Conservation (phyloP, 2,329 filamentous ascomycete species). For the Emmonsiellopsis sp. region DNA sequence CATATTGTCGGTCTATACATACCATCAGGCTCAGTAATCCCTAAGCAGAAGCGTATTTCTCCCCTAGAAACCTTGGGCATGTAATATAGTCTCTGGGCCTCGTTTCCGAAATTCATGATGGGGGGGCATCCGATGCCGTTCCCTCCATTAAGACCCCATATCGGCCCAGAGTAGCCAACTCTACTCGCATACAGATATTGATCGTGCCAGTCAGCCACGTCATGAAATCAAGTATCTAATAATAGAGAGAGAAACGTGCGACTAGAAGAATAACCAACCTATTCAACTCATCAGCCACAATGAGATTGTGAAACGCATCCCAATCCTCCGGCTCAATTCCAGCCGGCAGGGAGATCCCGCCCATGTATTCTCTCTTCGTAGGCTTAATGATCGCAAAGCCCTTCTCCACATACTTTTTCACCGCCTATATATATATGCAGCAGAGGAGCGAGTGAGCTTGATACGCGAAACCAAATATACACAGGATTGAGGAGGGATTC, state of each 20-base stretch:
- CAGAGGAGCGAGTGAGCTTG: not conserved
- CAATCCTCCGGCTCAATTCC: constrained; percentile 40
- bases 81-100: constrained; percentile 50
- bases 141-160: constrained; percentile 49
- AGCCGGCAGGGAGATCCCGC: constrained; percentile 32
- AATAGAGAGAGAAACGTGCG: not conserved
- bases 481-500: not conserved
- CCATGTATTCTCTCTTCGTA: constrained; percentile 30
- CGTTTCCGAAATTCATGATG: constrained; percentile 52
- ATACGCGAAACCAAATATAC: not conserved
- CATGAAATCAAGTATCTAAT: not conserved
- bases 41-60: constrained; percentile 53
- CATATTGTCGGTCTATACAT: constrained; percentile 9
- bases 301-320: constrained; percentile 49
- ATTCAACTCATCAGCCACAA: constrained; percentile 45
- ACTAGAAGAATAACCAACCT: constrained; percentile 2
- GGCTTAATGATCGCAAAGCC: constrained; percentile 31
- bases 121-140: constrained; percentile 56
- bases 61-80: constrained; percentile 50
- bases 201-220: not conserved
- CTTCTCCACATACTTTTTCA: constrained; percentile 28
- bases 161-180: constrained; percentile 48
- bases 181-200: constrained; percentile 23
- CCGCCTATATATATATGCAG: constrained; percentile 18
- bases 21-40: constrained; percentile 56